Base-by-base conservation (phyloP, 2,329 filamentous ascomycete genomes). In the Scytalidium sp. region DNA sequence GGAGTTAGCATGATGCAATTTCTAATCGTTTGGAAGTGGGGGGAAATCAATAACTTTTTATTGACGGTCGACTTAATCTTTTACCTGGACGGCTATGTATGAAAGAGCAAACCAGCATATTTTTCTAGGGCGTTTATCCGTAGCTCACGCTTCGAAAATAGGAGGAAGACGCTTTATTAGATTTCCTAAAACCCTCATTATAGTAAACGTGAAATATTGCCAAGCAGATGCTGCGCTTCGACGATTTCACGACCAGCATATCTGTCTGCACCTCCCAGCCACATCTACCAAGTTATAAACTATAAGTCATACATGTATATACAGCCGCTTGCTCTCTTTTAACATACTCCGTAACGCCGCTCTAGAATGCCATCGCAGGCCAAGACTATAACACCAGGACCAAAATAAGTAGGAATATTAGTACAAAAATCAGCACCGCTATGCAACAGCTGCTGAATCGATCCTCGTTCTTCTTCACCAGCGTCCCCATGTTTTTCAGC, bases 381-480 rank as follows among this genome's bases (percentile, higher is more conserved):
- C 13, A n/a, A 15, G 17, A 36, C 51, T 53, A 87, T 59, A 87
- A 63, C 42, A 87, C 69, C 60, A 88, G 63, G 41, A 97, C 74
- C 59, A 99, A 72, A 55, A 97, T 81, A 62, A 99, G 75, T 61
- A 99, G 72, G 22, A 99, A 72, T 51, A 97, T 90, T 57, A 97
- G 75, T 32, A 96, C 88, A 55, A 94, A 83, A 53, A 97, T 96
- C 60, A 97, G 78, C 19, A 95, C 74, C 3, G 78, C 89, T 60
- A 99, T 96, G 69, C 92, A 97, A 73, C 90, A 97, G 67, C 90
- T 90, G 59, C 90, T 96, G 74, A 73, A 76, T 62, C 76, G 75
- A 80, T 96, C 94, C 78, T 99, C 94, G 68, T 96, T 97, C 71
- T 85, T 81, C 67, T 85, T 81, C 62, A 97, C 88, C 51, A 99